Conservation (phyloP, 306 rosid genomes). For the Lathyrus tuberosus region DNA sequence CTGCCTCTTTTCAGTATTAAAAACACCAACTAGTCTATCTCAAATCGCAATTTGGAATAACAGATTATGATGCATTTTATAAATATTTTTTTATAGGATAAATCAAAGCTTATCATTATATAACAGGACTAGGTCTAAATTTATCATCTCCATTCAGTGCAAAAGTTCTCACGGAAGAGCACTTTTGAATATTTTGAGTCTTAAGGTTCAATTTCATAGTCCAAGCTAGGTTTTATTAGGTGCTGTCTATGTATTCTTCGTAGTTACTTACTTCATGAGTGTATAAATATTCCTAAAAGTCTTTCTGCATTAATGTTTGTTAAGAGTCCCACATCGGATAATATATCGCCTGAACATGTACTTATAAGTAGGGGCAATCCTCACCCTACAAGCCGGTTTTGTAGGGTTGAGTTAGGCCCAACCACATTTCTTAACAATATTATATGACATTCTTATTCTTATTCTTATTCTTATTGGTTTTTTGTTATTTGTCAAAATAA, state of each 20-base stretch:
- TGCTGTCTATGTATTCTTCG: constrained; percentile 3
- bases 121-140: neutral
- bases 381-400: no score
- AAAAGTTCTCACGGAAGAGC: neutral
- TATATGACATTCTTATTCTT: neutral
- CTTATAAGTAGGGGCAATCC: no score
- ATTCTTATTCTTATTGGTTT: neutral
- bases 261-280: neutral
- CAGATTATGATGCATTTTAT: no score
- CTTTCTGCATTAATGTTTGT: neutral
- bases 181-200: neutral
- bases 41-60: no score
- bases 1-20: no score
- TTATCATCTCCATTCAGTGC: neutral
- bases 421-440: neutral
- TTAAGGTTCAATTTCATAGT: constrained; percentile 3
- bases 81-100: no score
- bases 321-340: no score
- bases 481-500: constrained; percentile 15
- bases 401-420: no score
- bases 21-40: no score
- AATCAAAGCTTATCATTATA: no score
- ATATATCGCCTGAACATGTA: no score
- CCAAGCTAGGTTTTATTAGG: constrained; percentile 2
- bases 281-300: neutral